Conservation (phyloP, 2,329 filamentous ascomycete species). For the Ilyonectria mors-panacis region DNA sequence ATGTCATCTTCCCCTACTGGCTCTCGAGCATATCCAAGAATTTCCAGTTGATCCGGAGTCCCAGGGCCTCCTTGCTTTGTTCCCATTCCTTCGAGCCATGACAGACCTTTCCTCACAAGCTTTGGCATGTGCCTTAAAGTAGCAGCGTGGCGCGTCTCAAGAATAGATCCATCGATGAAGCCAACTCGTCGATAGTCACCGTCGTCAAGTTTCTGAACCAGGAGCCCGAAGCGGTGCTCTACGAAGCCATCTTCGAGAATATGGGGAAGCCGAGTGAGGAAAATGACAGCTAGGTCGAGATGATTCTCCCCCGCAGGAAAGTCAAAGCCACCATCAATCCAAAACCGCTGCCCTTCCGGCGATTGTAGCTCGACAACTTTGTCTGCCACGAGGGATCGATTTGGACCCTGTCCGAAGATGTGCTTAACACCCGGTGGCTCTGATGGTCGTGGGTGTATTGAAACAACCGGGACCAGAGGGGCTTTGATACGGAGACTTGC, state of each 20-base stretch:
- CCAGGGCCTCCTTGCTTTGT: neutral
- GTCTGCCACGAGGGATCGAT: neutral
- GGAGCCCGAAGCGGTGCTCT: neutral
- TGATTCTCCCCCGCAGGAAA: neutral
- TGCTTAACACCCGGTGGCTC: neutral
- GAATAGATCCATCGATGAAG: neutral
- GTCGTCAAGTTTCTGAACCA: neutral
- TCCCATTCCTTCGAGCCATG: neutral
- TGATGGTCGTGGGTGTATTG: neutral
- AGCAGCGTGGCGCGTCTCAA: neutral
- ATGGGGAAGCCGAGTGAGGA: neutral
- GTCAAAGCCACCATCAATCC: neutral
- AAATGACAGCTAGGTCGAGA: neutral
- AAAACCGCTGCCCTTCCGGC: neutral
- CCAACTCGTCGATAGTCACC: neutral
- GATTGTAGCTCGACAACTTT: neutral
- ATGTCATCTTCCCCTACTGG: neutral
- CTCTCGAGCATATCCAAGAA: slow-evolving; percentile 1
- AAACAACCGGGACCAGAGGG: neutral
- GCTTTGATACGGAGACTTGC: neutral
- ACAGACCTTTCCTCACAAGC: neutral
- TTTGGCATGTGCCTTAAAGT: neutral
- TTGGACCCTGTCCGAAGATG: neutral
- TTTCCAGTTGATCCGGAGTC: neutral
- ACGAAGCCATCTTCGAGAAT: neutral